Evolutionary conservation across 371 early-diverging fungal species (phyloP), one percentile per base, ranked within the genome.

Genomic region (Lichtheimia hyalospora): DNA sequence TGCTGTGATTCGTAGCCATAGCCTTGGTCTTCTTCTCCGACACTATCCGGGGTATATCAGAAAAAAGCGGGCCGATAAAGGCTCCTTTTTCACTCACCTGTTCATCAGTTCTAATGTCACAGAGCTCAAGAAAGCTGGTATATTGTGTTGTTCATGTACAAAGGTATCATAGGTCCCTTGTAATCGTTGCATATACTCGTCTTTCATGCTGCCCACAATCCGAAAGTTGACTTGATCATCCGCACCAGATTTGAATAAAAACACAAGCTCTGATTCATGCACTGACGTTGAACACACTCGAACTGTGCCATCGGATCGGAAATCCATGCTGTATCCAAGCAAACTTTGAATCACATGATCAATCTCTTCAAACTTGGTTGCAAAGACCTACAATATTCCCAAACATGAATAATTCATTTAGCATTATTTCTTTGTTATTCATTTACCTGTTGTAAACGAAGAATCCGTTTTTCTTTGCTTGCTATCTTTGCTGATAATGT

Each of bases 61-160:
- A 16, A 20, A 48, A 49, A 57, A 49, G 18, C 58, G 39, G n/a
- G 18, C 8, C 27, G 16, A 41, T 50, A 18, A 57, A 27, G 49
- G 8, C 20, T 3, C n/a, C n/a, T 43, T 42, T 41, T 46, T 15
- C 15, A 41, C 51, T 58, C 55, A 67, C 63, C 46, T 28, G 24
- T 85, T 85, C 62, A 84, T 83, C 43, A 88, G 68, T 49, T 85
- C 83, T 57, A 89, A 62, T 1, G 92, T 89, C 5, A 88, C 84
- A 15, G 84, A 77, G 49, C 90, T 89, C 68, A 94, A 63, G 68
- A 94, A 92, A 1, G 86, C 92, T 8, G 93, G 92, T 46, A 92
- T 89, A 49, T 85, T 84, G 10, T 83, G 81, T 10, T 79, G 70
- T 58, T 87, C 79, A 44, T 78, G 74, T 7, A 95, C 77, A 77